A percentile compares a stretch with the other conserved stretches of the same genome.
These are phyloP conservation scores for Aspergillus sclerotioniger DNA, from an alignment of 495 filamentous ascomycete species.

Conservation along the genomic window DNA sequence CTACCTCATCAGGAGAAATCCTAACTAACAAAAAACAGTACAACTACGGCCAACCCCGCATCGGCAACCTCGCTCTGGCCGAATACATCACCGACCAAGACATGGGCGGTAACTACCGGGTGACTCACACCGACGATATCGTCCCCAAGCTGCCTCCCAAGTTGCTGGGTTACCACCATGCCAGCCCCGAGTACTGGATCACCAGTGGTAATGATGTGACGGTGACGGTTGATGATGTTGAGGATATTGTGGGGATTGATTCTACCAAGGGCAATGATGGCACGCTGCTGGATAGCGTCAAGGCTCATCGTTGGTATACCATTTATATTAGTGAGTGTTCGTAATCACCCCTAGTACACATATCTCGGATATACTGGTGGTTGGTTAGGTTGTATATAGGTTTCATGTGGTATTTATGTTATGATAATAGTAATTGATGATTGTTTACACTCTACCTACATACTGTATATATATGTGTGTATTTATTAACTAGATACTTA, in stretches of 20 bases:
- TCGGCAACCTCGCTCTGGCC: slow-evolving; percentile 54
- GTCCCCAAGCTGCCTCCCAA: slow-evolving; percentile 58
- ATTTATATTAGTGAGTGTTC: slow-evolving; percentile 18
- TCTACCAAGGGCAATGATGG: slow-evolving; percentile 35
- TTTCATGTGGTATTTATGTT: too few relatives aligned
- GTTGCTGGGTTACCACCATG: slow-evolving; percentile 54
- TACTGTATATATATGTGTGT: too few relatives aligned
- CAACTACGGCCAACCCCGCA: slow-evolving; percentile 63
- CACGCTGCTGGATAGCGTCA: slow-evolving; percentile 9
- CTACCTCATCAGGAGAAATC: neutral
- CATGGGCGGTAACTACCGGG: slow-evolving; percentile 51
- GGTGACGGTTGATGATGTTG: slow-evolving; percentile 34
- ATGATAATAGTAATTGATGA: too few relatives aligned
- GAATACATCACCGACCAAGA: slow-evolving; percentile 48
- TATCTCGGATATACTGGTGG: neutral
- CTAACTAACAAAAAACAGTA: slow-evolving; percentile 42
- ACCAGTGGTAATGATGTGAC: slow-evolving; percentile 26
- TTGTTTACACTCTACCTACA: too few relatives aligned
- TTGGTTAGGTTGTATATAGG: too few relatives aligned
- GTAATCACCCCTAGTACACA: neutral
- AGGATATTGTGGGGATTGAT: slow-evolving; percentile 20
- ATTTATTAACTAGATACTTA: too few relatives aligned
- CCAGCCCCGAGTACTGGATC: slow-evolving; percentile 64
- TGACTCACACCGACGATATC: slow-evolving; percentile 64
- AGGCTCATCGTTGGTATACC: slow-evolving; percentile 48